A percentile compares a stretch with the other conserved stretches of the same genome.
These are phyloP conservation scores for Helenozyma rhizophorensis DNA, from an alignment of 805 yeast species.

Conservation along the genomic window DNA sequence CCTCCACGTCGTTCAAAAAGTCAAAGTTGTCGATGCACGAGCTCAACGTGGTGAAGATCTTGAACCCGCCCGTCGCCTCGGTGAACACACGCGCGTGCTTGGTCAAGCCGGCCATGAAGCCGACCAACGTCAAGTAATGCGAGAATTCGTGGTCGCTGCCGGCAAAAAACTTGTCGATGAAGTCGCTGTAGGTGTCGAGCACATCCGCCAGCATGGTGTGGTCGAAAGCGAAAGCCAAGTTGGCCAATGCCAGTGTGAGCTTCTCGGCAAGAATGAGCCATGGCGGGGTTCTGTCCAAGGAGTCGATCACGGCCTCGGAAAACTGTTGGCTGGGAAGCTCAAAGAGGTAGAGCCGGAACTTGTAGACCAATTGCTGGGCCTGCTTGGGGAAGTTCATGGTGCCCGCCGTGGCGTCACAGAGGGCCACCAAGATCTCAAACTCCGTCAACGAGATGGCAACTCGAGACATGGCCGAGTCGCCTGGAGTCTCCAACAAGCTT, in stretches of 20 bases:
- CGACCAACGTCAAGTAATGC: constrained; percentile 32
- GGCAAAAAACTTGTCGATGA: constrained; percentile 23
- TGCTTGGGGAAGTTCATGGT: constrained; percentile 27
- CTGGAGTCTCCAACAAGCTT: background rate
- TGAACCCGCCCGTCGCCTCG: constrained; percentile 20
- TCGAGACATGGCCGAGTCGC: background rate
- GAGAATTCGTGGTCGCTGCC: constrained; percentile 19
- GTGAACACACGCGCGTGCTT: constrained; percentile 24
- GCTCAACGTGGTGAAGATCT: constrained; percentile 30
- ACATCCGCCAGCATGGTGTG: constrained; percentile 19
- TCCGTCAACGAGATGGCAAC: constrained; percentile 49
- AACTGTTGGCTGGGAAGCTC: constrained; percentile 45
- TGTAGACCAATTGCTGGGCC: constrained; percentile 40
- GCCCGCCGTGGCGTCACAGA: constrained; percentile 35
- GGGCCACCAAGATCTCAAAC: constrained; percentile 52
- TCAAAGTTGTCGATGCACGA: constrained; percentile 34
- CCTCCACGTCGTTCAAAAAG: constrained; percentile 34
- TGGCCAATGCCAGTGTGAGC: constrained; percentile 29
- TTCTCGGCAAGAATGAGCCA: constrained; percentile 33
- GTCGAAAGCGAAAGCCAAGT: constrained; percentile 25
- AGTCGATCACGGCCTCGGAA: constrained; percentile 30
- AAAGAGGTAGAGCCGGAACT: constrained; percentile 43
- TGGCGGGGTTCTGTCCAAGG: constrained; percentile 23
- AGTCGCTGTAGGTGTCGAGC: constrained; percentile 23
- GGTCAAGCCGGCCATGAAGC: constrained; percentile 29